These are phyloP conservation scores for Boletus sensibilis DNA, from an alignment of 768 basidiomycete species.

Conservation along the genomic window DNA sequence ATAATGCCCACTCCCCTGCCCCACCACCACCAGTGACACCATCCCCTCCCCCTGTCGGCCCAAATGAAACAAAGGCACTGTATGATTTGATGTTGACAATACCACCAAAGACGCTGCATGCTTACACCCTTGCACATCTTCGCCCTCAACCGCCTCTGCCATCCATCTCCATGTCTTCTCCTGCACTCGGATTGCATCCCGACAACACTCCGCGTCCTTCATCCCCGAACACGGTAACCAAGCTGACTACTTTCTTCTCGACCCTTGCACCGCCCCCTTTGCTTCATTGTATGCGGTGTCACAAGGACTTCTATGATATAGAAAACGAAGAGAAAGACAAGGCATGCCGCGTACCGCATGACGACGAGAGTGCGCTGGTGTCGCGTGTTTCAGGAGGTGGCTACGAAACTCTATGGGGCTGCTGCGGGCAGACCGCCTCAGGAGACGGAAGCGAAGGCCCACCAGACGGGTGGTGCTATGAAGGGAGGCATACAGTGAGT, in stretches of 20 bases:
- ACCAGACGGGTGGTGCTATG: constrained; percentile 86
- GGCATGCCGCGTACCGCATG: constrained; percentile 69
- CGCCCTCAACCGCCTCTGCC: constrained; percentile 12
- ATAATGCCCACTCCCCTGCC: constrained; percentile 10
- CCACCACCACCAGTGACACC: constrained; percentile 32
- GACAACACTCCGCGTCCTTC: constrained; percentile 19
- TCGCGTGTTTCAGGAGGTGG: constrained; percentile 49
- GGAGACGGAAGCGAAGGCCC: constrained; percentile 81
- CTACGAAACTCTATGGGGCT: constrained; percentile 64
- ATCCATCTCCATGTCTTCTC: constrained; percentile 9
- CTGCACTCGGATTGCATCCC: constrained; percentile 12
- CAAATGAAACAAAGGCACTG: constrained; percentile 45
- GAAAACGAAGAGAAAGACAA: constrained; percentile 63
- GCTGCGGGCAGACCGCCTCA: constrained; percentile 69
- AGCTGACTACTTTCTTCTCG: constrained; percentile 59
- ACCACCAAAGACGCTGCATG: constrained; percentile 65
- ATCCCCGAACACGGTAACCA: constrained; percentile 41
- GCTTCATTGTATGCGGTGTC: constrained; percentile 76
- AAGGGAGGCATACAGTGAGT: constrained; percentile 69
- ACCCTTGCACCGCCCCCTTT: constrained; percentile 62
- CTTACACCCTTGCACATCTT: constrained; percentile 58
- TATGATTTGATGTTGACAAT: constrained; percentile 54
- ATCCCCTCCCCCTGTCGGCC: constrained; percentile 38
- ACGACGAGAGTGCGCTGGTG: constrained; percentile 78
- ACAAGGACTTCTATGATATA: constrained; percentile 64